Base-by-base conservation (phyloP, 148 eudicot genomes). In the Diospyros kaki region DNA sequence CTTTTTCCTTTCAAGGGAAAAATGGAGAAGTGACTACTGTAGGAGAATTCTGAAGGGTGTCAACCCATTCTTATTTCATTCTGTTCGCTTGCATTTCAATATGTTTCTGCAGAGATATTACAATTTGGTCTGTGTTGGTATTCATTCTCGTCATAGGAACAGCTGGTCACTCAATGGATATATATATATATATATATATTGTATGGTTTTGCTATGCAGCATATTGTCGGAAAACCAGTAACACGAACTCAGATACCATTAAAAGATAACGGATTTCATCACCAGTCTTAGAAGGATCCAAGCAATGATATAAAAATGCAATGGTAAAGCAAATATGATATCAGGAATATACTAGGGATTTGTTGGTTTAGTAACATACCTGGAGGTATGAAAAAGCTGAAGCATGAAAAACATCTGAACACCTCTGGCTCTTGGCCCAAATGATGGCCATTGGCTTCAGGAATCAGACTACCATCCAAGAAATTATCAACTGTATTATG, bases 331-430 rank as follows among this genome's bases (percentile, higher is more conserved):
- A 77, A 61, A 48, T 46, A 11, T 46, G 55, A 45, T 50, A 40
- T 40, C 38, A 46, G 44, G 15, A 48, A 38, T 69, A 11, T 10
- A 44, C 4, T 15, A 54, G 65, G n/a, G 53, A 14, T 39, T 54
- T 13, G 69, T 38, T 56, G 46, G 28, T 45, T 6, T 66, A 72
- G 44, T 15, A 28, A 28, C 13, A 39, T 85, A 95, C 98, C 89
- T 18, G 75, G 73, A 43, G 91, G 94, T 79, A 90, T 77, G 83
- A 95, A 90, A 73, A 95, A 76, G 78, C 91, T 85, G 81, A 93
- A 89, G 84, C 99, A 95, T 41, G 97, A 87, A 75, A 90, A 86
- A 82, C 97, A 95, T 69, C 89, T 80, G 75, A 92, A 82, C 44
- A 84, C 14, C 61, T 70, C 51, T 40, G 73, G 73, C 51, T 42